A percentile compares a stretch with the other conserved stretches of the same genome.
phyloP scores from a whole-genome alignment of 169 alveolate species.

The Eimeria brunetti region DNA sequence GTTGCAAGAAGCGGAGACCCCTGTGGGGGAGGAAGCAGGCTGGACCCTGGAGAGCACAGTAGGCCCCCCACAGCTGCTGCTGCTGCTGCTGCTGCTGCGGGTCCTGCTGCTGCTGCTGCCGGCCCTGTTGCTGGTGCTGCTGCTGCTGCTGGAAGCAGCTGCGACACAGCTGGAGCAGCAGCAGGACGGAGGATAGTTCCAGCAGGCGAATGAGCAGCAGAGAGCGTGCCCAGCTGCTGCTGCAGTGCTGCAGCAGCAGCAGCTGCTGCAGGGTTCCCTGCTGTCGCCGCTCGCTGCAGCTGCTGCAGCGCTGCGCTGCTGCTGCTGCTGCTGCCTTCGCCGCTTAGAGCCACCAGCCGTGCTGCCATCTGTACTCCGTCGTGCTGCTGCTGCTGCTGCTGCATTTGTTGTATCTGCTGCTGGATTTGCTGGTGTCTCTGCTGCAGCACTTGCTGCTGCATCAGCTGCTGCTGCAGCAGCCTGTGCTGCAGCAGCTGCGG shows the following conservation, averaged over 20 bases:
- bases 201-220: conserved; percentile 57
- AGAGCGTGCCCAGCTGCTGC: conserved; percentile 55
- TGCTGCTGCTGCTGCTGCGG: conserved; percentile 49
- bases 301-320: conserved; percentile 67
- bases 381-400: conserved; percentile 41
- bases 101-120: neutral
- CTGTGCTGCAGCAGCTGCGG: conserved; percentile 70
- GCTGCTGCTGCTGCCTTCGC: conserved; percentile 45
- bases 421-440: conserved; percentile 50
- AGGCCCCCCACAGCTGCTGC: conserved; percentile 54
- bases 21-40: conserved; percentile 20
- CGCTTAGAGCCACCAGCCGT: conserved; percentile 30
- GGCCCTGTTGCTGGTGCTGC: conserved; percentile 7
- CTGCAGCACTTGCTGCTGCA: conserved; percentile 62
- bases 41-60: conserved; percentile 26
- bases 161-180: conserved; percentile 45
- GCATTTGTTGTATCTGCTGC: conserved; percentile 53
- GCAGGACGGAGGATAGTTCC: conserved; percentile 39
- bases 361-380: conserved; percentile 54
- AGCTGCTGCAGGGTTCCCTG: conserved; percentile 55
- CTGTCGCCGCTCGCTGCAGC: conserved; percentile 69
- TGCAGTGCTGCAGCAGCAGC: conserved; percentile 71
- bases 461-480: conserved; percentile 65
- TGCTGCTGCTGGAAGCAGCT: conserved; percentile 63
- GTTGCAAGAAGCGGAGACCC: conserved; percentile 42